Base-by-base conservation (phyloP, 2,329 filamentous ascomycete species). In the Dothistroma septosporum region DNA sequence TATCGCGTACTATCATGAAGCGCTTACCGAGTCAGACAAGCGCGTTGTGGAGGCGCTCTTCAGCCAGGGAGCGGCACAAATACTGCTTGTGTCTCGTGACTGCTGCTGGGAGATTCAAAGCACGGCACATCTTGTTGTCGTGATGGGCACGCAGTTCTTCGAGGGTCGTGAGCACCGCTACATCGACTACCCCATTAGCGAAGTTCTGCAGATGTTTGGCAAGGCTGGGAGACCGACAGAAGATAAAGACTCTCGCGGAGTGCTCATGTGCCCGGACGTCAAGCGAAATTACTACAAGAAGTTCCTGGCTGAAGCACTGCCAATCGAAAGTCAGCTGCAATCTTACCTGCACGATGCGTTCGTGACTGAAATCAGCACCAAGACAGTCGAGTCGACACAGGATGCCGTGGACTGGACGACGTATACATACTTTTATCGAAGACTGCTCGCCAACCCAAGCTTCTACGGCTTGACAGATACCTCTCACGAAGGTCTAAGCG, bases 251-350 rank as follows among this genome's bases (percentile, higher is more conserved):
- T 89, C 90, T 50, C 91, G 90, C 63, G 95, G 93, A 67, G 91
- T 99, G n/a, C 82, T 99, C 49, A 97, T 99, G 94, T 86, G 97
- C 11, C 92, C 93, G 2, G 87, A 90, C 19, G 91, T 95, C 53
- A 97, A 96, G 82, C 87, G 94, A 41, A 92, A 97, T 64, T 99
- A 96, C 77, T 99, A 97, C 83, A 95, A 94, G 79, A 99, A 99
- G 77, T 99, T 99, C 80, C 79, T 99, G 66, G 93, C 94, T 69
- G 95, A 99, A 75, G 94, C 94, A 21, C 81, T 99, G 47, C 94
- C 94, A 0, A 91, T 99, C 24, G 94, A 99, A 78, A 96, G 91
- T 66, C 92, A 96, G 74, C 82, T 99, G 33, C 90, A 96, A 73
- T 87, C 90, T 59, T 96, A 92, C 75, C 82, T 99, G 35, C 91